Percentiles rank a stretch among this genome's conserved stretches.
Conservation (phyloP, 192 early-diverging fungal genomes). For the Coemansia sp. region DNA sequence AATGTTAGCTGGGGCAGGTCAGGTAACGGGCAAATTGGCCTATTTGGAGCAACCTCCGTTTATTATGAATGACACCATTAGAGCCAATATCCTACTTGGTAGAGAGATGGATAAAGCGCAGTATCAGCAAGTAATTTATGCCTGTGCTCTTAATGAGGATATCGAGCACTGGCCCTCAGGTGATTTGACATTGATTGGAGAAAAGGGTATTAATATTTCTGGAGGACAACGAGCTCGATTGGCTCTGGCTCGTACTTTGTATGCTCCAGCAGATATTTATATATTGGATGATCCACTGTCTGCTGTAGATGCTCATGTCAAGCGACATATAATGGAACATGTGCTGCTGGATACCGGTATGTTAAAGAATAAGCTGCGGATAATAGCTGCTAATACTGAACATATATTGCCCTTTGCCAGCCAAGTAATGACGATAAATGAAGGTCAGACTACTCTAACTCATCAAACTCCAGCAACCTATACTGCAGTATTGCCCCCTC, state of each 20-base stretch:
- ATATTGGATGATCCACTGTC: constrained; percentile 28
- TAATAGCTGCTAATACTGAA: not conserved
- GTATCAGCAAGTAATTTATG: constrained; percentile 24
- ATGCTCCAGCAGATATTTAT: constrained; percentile 57
- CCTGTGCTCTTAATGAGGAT: constrained; percentile 29
- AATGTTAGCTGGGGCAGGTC: constrained; percentile 62
- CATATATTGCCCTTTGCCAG: not conserved
- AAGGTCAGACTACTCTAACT: not conserved
- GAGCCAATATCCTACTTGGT: constrained; percentile 48
- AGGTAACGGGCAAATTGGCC: constrained; percentile 58
- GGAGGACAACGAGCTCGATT: constrained; percentile 67
- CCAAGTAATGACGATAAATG: not conserved
- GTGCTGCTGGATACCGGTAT: constrained; percentile 12
- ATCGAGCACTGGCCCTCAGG: constrained; percentile 11
- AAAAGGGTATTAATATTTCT: constrained; percentile 57
- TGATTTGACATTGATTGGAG: constrained; percentile 59
- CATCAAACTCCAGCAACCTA: not conserved
- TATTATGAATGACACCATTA: constrained; percentile 40
- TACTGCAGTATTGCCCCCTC: not conserved
- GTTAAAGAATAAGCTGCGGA: not conserved
- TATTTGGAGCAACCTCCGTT: constrained; percentile 40
- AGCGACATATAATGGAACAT: constrained; percentile 19
- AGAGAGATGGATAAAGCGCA: constrained; percentile 8
- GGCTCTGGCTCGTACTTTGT: constrained; percentile 63
- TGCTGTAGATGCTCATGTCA: constrained; percentile 29